Evolutionary conservation across 768 basidiomycete genomes (phyloP).

Genomic region (Scleroderma citrinum): DNA sequence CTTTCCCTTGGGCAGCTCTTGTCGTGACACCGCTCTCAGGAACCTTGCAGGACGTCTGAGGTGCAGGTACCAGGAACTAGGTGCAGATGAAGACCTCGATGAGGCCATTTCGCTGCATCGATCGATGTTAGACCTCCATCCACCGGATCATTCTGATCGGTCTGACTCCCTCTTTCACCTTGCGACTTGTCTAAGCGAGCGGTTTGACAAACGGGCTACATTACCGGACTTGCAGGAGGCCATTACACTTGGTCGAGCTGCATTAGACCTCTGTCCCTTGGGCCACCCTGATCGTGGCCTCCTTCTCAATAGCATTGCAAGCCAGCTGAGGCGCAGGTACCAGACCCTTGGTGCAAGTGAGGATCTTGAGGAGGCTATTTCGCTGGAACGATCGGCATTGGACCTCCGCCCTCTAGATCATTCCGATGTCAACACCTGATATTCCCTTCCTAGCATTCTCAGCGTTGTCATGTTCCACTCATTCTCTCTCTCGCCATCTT

Average conservation of each 20-base stretch:
- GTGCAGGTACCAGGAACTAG: constrained; percentile 28
- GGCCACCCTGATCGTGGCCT: neutral
- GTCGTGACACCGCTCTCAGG: neutral
- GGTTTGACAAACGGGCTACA: neutral
- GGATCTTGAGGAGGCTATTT: neutral
- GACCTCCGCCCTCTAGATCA: too few species aligned
- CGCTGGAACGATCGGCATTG: neutral
- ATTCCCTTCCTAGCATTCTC: too few species aligned
- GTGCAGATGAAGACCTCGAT: neutral
- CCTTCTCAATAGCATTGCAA: neutral
- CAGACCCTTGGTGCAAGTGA: neutral
- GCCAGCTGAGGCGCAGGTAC: neutral
- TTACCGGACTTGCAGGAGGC: neutral
- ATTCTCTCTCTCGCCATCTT: too few species aligned
- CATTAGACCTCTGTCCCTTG: neutral
- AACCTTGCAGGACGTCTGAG: constrained; percentile 25
- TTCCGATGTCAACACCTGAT: too few species aligned
- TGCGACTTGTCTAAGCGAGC: neutral
- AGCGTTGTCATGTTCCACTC: too few species aligned
- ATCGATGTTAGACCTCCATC: neutral
- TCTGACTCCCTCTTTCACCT: neutral
- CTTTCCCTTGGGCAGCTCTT: neutral
- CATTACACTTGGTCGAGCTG: neutral
- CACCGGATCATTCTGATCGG: neutral
- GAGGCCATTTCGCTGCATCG: neutral